Evolutionary conservation across 768 basidiomycete species (phyloP).

Genomic region (Rhodotorula taiwanensis): DNA sequence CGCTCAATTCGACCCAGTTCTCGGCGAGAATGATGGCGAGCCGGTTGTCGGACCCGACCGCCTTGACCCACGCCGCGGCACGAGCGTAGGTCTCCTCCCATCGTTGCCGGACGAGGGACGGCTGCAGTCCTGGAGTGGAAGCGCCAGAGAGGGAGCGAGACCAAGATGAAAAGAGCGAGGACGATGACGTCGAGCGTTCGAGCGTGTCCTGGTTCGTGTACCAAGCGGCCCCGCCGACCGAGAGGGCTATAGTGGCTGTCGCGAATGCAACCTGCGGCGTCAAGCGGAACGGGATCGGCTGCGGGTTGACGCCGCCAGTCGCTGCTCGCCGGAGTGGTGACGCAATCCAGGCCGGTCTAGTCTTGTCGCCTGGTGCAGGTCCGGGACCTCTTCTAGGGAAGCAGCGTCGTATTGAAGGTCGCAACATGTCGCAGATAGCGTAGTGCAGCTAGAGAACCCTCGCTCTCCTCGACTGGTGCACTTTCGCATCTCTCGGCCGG

Average conservation of each 20-base stretch:
- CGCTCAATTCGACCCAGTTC: constrained; percentile 28
- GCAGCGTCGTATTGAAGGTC: too few relatives aligned
- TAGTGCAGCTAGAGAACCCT: too few relatives aligned
- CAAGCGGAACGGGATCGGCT: not conserved
- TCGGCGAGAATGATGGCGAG: constrained; percentile 29
- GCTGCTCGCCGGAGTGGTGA: too few relatives aligned
- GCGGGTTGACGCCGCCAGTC: not conserved
- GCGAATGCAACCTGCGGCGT: constrained; percentile 16
- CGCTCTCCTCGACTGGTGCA: too few relatives aligned
- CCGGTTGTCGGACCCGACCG: not conserved
- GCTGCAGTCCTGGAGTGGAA: constrained; percentile 1
- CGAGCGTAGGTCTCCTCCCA: constrained; percentile 5
- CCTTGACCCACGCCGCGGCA: not conserved
- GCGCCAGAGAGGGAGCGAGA: not conserved
- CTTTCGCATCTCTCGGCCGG: too few relatives aligned
- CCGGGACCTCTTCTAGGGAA: too few relatives aligned
- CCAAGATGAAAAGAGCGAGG: not conserved
- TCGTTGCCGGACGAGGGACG: constrained; percentile 6
- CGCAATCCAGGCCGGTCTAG: too few relatives aligned
- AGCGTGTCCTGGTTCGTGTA: constrained; percentile 21
- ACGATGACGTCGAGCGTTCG: not conserved
- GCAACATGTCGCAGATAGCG: too few relatives aligned
- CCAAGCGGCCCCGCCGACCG: constrained; percentile 14
- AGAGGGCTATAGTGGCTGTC: not conserved
- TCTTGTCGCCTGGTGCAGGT: too few relatives aligned